These are phyloP conservation scores for Diaporthe sp. DNA, from an alignment of 2,329 filamentous ascomycete genomes.

Conservation along the genomic window DNA sequence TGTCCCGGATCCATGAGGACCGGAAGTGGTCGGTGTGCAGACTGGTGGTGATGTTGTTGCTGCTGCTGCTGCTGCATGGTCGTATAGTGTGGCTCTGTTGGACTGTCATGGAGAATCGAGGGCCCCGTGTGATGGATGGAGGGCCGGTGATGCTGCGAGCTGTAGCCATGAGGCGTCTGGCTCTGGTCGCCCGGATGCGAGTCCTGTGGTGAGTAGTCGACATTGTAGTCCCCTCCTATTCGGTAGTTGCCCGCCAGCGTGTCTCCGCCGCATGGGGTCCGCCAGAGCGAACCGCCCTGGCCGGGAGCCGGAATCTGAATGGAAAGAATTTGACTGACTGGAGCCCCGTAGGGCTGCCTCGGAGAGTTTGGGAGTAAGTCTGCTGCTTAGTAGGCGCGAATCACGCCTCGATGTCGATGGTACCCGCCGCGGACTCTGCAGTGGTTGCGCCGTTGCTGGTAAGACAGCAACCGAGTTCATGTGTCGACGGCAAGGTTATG, in stretches of 20 bases:
- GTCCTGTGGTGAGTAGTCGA: slow-evolving; percentile 79
- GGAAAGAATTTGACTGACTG: slow-evolving; percentile 67
- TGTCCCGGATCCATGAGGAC: slow-evolving; percentile 69
- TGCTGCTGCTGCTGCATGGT: slow-evolving; percentile 56
- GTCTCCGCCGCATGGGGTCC: slow-evolving; percentile 79
- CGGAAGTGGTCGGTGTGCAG: slow-evolving; percentile 63
- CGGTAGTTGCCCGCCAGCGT: slow-evolving; percentile 82
- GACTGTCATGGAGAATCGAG: slow-evolving; percentile 60
- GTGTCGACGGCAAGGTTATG: slow-evolving; percentile 47
- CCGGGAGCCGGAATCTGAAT: slow-evolving; percentile 75
- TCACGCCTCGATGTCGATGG: slow-evolving; percentile 48
- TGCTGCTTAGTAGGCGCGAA: slow-evolving; percentile 46
- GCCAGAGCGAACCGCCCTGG: slow-evolving; percentile 83
- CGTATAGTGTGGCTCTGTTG: slow-evolving; percentile 51
- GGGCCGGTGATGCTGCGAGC: slow-evolving; percentile 61
- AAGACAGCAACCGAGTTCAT: slow-evolving; percentile 51
- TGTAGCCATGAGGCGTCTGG: slow-evolving; percentile 74
- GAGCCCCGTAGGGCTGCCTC: slow-evolving; percentile 66
- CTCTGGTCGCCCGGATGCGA: slow-evolving; percentile 74
- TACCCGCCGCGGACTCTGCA: slow-evolving; percentile 44
- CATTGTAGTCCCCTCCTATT: slow-evolving; percentile 77
- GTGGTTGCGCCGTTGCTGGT: slow-evolving; percentile 48
- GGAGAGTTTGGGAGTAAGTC: slow-evolving; percentile 47
- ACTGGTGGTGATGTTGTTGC: slow-evolving; percentile 57
- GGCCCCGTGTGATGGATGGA: slow-evolving; percentile 63